Evolutionary conservation across 2,329 filamentous ascomycete genomes (phyloP).

Genomic region (Cladosporium sp.): DNA sequence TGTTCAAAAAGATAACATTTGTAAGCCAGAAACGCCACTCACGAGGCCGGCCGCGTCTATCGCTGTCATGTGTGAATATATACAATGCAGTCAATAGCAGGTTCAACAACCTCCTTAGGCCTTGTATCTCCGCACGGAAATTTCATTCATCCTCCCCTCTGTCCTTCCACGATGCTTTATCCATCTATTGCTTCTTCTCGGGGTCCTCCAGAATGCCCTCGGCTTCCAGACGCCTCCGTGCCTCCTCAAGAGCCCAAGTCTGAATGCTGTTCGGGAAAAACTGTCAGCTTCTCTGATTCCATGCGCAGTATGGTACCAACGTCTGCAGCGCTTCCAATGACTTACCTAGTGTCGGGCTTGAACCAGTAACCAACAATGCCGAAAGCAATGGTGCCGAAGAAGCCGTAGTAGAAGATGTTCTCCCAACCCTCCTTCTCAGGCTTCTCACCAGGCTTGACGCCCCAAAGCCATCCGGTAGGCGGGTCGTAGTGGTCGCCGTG

Average conservation of each 20-base stretch:
- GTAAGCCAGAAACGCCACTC: constrained; percentile 12
- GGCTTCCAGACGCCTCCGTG: constrained; percentile 85
- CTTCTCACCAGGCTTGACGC: constrained; percentile 92
- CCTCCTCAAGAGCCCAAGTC: constrained; percentile 98
- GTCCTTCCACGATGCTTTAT: neutral
- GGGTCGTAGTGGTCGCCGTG: constrained; percentile 82
- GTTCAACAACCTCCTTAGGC: constrained; percentile 4
- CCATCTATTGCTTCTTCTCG: constrained; percentile 29
- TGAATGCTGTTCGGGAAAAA: constrained; percentile 66
- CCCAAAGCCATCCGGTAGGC: constrained; percentile 87
- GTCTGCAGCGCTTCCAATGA: constrained; percentile 30
- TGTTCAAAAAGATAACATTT: constrained; percentile 11
- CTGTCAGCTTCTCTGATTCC: constrained; percentile 9
- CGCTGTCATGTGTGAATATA: constrained; percentile 16
- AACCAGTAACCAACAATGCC: constrained; percentile 81
- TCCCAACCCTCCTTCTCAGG: constrained; percentile 97
- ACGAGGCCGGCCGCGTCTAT: constrained; percentile 12
- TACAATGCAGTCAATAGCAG: constrained; percentile 14
- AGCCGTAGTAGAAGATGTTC: constrained; percentile 75
- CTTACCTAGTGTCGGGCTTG: constrained; percentile 98
- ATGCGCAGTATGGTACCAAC: neutral
- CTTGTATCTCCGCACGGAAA: constrained; percentile 6
- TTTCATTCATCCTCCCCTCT: neutral
- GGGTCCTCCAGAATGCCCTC: constrained; percentile 91
- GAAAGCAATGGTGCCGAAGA: constrained; percentile 70